Conservation (phyloP, 2,329 filamentous ascomycete genomes). For the Dendrostoma leiphaemia region DNA sequence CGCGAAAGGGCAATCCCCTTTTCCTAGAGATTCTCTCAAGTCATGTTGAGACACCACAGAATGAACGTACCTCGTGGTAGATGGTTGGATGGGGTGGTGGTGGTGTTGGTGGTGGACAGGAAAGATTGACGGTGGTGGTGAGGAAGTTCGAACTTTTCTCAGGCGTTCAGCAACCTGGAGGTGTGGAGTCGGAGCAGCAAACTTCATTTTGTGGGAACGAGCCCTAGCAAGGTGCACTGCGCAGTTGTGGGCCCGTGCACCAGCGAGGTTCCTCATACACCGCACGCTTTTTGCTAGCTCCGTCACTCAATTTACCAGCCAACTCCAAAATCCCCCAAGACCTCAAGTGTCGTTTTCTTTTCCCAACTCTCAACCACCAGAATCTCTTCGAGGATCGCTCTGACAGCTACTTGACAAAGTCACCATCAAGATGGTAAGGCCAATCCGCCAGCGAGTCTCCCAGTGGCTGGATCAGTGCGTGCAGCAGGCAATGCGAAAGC, state of each 20-base stretch:
- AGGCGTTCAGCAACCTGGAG: conserved; percentile 16
- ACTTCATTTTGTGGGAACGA: conserved; percentile 17
- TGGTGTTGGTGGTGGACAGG: conserved; percentile 14
- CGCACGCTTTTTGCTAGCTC: conserved; percentile 18
- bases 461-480: not conserved
- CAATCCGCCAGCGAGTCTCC: not conserved
- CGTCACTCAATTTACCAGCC: conserved; percentile 17
- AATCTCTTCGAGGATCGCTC: conserved; percentile 66
- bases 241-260: not conserved
- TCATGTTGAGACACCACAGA: conserved; percentile 22
- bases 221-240: conserved; percentile 7
- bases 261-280: not conserved
- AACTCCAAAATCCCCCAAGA: conserved; percentile 24
- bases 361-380: conserved; percentile 22
- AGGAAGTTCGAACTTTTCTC: conserved; percentile 21
- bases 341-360: conserved; percentile 20
- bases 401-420: conserved; percentile 51
- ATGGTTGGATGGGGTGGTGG: conserved; percentile 20
- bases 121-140: conserved; percentile 4
- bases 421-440: conserved; percentile 59
- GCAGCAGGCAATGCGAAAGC: not conserved
- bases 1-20: conserved; percentile 26
- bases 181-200: conserved; percentile 22
- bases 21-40: conserved; percentile 25
- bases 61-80: conserved; percentile 29